Conservation (phyloP, 2,329 filamentous ascomycete genomes). For the Coniochaeta pulveracea region DNA sequence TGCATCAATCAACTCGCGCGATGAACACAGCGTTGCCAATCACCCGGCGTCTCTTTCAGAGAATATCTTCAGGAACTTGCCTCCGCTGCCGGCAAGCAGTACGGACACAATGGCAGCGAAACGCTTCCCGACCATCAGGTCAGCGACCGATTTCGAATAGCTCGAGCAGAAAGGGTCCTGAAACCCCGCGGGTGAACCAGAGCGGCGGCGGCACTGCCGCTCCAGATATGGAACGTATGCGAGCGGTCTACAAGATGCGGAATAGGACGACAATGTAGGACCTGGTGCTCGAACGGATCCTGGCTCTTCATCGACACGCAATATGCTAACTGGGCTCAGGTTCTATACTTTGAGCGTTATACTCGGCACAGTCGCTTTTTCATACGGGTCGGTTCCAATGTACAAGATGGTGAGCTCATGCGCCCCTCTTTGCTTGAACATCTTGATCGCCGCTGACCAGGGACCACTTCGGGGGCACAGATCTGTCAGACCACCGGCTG, state of each 20-base stretch:
- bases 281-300: too few relatives aligned
- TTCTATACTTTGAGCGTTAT: slow-evolving; percentile 70
- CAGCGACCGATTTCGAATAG: slow-evolving; percentile 10
- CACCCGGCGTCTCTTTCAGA: slow-evolving; percentile 2
- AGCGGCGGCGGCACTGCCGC: slow-evolving; percentile 13
- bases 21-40: too few relatives aligned
- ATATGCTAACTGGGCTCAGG: slow-evolving; percentile 24
- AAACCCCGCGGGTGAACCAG: too few relatives aligned
- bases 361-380: slow-evolving; percentile 66
- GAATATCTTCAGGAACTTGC: slow-evolving; percentile 21
- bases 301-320: too few relatives aligned
- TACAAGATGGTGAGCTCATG: slow-evolving; percentile 63
- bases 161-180: slow-evolving; percentile 16
- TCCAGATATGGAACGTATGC: slow-evolving; percentile 53
- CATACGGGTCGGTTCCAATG: slow-evolving; percentile 74
- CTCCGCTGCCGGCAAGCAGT: slow-evolving; percentile 24
- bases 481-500: slow-evolving; percentile 82
- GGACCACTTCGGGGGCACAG: slow-evolving; percentile 22
- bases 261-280: slow-evolving; percentile 56
- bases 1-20: too few relatives aligned
- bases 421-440: not conserved
- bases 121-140: slow-evolving; percentile 12
- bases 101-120: slow-evolving; percentile 15
- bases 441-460: slow-evolving; percentile 1
- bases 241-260: slow-evolving; percentile 51